Evolutionary conservation across 805 yeast species (phyloP).

Genomic region (Saccharomyces paradoxus): DNA sequence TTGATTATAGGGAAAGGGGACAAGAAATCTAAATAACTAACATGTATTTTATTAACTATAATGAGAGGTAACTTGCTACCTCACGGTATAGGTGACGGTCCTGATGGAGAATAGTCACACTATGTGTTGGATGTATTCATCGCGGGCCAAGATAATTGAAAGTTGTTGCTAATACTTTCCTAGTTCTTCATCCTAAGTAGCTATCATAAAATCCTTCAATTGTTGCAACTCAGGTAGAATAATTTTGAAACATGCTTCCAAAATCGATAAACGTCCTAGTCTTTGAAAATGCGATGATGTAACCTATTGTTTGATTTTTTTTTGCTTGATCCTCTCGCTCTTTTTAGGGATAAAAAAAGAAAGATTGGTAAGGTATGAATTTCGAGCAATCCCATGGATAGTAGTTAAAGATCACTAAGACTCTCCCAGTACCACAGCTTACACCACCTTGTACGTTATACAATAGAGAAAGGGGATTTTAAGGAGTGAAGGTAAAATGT

Average conservation of each 20-base stretch:
- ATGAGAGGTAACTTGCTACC: no score
- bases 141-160: no score
- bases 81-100: no score
- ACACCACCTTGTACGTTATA: not conserved
- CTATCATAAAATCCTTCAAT: no score
- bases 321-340: not conserved
- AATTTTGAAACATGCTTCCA: not conserved
- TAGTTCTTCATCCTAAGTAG: no score
- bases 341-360: not conserved
- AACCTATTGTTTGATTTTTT: not conserved
- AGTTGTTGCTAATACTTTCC: no score
- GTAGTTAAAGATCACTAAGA: not conserved
- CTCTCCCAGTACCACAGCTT: not conserved
- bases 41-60: no score
- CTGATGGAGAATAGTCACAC: no score
- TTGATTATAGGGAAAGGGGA: no score
- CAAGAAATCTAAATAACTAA: no score
- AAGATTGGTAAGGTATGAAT: not conserved
- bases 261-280: not conserved
- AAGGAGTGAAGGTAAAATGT: not conserved
- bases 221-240: not conserved
- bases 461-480: not conserved
- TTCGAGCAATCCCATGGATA: not conserved
- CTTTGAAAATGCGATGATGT: not conserved
- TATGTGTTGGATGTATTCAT: no score